Base-by-base conservation (phyloP, 2,329 filamentous ascomycete species). In the Cercospora berteroae region DNA sequence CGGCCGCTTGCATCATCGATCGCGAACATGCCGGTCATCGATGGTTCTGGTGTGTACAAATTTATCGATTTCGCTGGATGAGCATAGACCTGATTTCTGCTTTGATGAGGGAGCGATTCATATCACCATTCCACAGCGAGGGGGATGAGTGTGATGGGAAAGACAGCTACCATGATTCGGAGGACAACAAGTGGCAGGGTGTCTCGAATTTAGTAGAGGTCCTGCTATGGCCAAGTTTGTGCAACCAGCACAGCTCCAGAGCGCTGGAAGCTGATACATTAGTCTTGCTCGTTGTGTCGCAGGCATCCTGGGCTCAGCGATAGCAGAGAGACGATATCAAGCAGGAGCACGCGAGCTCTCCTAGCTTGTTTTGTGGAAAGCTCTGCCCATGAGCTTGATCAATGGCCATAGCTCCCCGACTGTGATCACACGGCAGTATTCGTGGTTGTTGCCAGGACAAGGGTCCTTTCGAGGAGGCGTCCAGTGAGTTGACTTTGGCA, bases 261-360 rank as follows among this genome's bases (percentile, higher is more conserved):
- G 29, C 29, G 23, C 52, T 29, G 52, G 25, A 57, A 57, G 52
- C 52, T 57, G 52, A 57, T 57, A 57, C 52, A 57, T 57, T 31
- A 29, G 25, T 29, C 52, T 31, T 33, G 52, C 25, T 57, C 52
- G 52, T 31, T 29, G 52, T 5, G 52, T 57, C 29, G 23, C 52
- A 57, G 52, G 25, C 52, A 27, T 57, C 20, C 25, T 57, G 52
- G 7, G 13, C n/a, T n/a, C 10, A 57, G 52, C 52, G 29, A 57
- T n/a, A 57, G 52, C 52, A 29, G 52, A 33, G 20, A 16, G 25
- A 57, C 25, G 25, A 29, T 29, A 29, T 57, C 27, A 57, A 57
- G 52, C 52, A 33, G 29, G 23, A 57, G 29, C 52, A 33, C 52
- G 29, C 25, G 52, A 57, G 52, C 52, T 31, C 25, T 20, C 12